Conservation (phyloP, 495 filamentous ascomycete genomes). For the Aspergillus mulundensis region DNA sequence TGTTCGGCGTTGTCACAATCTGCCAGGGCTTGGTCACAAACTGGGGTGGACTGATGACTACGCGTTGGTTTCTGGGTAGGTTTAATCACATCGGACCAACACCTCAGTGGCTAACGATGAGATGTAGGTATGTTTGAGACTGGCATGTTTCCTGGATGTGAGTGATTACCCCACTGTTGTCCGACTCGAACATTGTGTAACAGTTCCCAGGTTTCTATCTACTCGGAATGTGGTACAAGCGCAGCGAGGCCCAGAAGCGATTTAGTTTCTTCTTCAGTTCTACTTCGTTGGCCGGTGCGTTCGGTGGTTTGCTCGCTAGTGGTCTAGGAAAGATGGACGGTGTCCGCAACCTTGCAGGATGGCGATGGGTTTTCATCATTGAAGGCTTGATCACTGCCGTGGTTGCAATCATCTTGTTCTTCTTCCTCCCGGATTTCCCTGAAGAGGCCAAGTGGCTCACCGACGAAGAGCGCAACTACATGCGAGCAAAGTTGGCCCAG, state of each 20-base stretch:
- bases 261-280: conserved; percentile 88
- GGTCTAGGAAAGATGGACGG: conserved; percentile 74
- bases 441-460: conserved; percentile 57
- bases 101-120: neutral
- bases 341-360: conserved; percentile 67
- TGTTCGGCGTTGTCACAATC: conserved; percentile 72
- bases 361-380: conserved; percentile 76
- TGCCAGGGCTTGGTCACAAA: conserved; percentile 77
- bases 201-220: conserved; percentile 63
- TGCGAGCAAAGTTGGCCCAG: conserved; percentile 66
- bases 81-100: neutral
- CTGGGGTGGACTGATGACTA: conserved; percentile 73
- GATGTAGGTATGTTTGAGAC: conserved; percentile 72
- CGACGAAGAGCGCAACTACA: conserved; percentile 69
- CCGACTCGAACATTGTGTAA: conserved; percentile 1
- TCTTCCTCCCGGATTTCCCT: conserved; percentile 74
- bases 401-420: conserved; percentile 71
- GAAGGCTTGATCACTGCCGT: conserved; percentile 74
- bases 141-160: conserved; percentile 78
- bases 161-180: conserved; percentile 7
- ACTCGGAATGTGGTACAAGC: conserved; percentile 84
- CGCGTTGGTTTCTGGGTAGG: conserved; percentile 69
- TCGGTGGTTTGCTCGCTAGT: conserved; percentile 77
- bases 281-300: conserved; percentile 79
- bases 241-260: conserved; percentile 79